These are phyloP conservation scores for Russula sp. DNA, from an alignment of 768 basidiomycete species.

Conservation along the genomic window DNA sequence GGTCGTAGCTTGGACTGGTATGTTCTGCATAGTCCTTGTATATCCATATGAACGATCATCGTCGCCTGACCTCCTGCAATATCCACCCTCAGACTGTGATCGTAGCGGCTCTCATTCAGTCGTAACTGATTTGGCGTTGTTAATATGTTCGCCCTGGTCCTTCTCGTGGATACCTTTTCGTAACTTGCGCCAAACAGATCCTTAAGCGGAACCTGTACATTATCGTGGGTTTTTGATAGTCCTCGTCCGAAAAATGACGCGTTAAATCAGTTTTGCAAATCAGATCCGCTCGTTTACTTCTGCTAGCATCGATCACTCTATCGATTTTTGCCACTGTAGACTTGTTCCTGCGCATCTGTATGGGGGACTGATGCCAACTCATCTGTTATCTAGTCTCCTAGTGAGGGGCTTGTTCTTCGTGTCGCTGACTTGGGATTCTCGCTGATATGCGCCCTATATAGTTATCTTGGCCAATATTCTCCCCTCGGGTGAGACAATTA, in stretches of 20 bases:
- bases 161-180: neutral
- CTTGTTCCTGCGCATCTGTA: neutral
- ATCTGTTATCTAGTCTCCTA: neutral
- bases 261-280: neutral
- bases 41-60: neutral
- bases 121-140: slow-evolving; percentile 4
- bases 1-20: neutral
- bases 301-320: neutral
- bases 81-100: neutral
- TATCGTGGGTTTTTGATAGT: neutral
- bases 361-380: neutral
- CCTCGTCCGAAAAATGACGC: neutral
- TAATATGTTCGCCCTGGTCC: neutral
- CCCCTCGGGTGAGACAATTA: neutral
- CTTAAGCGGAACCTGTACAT: neutral
- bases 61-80: neutral
- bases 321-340: neutral
- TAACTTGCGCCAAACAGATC: neutral
- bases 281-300: neutral
- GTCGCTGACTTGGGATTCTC: neutral
- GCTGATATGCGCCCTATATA: neutral
- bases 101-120: neutral
- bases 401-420: neutral
- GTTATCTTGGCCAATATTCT: neutral
- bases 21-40: neutral